Evolutionary conservation across 192 early-diverging fungal species (phyloP).

Genomic region (Coemansia sp.): DNA sequence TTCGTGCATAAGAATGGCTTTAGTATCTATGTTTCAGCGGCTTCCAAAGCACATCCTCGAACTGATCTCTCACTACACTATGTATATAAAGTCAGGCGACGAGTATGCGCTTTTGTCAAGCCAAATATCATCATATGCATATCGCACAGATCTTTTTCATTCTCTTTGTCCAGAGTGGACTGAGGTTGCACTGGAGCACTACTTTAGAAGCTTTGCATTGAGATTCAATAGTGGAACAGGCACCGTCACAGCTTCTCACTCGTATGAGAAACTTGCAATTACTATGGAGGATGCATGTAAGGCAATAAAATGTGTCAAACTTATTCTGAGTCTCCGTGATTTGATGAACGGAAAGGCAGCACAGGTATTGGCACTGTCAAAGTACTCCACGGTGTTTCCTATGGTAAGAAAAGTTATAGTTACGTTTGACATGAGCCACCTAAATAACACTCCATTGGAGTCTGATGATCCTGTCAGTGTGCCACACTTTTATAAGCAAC

Average conservation of each 20-base stretch:
- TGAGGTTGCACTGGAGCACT: conserved; percentile 1
- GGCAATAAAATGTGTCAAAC: background rate
- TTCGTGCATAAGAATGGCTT: background rate
- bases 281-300: background rate
- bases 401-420: background rate
- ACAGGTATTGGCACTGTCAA: background rate
- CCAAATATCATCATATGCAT: background rate
- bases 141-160: background rate
- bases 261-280: background rate
- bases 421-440: background rate
- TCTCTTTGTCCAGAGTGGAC: conserved; percentile 8
- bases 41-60: background rate
- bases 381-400: background rate
- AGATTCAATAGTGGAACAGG: background rate
- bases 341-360: background rate
- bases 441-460: background rate
- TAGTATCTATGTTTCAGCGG: background rate
- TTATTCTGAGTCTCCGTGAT: background rate
- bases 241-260: background rate
- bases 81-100: background rate
- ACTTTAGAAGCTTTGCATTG: conserved; percentile 5
- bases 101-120: background rate
- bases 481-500: background rate
- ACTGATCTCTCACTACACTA: background rate
- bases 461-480: background rate